These are phyloP conservation scores for Suillus bovinus DNA, from an alignment of 768 basidiomycete genomes.

Conservation along the genomic window DNA sequence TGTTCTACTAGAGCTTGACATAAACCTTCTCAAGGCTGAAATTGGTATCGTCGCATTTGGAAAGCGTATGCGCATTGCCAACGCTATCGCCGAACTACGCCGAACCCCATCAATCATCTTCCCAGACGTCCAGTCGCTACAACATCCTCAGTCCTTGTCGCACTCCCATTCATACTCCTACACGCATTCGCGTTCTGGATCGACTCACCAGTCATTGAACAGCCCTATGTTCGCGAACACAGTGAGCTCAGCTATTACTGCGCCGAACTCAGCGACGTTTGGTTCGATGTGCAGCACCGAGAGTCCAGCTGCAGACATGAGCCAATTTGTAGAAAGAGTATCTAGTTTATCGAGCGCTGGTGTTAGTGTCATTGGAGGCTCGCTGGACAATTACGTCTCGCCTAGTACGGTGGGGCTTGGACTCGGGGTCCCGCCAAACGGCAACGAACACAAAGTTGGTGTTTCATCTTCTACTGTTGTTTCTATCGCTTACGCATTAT, in stretches of 20 bases:
- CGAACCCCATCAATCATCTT: slow-evolving; percentile 66
- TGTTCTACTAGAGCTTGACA: slow-evolving; percentile 91
- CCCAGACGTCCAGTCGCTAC: slow-evolving; percentile 43
- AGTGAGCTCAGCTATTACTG: slow-evolving; percentile 29
- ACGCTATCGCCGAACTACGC: slow-evolving; percentile 87
- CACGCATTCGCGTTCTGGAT: slow-evolving; percentile 37
- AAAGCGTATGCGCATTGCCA: slow-evolving; percentile 89
- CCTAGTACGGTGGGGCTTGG: slow-evolving; percentile 25
- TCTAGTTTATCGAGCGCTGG: slow-evolving; percentile 30
- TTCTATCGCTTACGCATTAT: not conserved
- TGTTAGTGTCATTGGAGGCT: slow-evolving; percentile 25
- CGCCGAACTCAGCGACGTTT: slow-evolving; percentile 25
- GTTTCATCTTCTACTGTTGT: not conserved
- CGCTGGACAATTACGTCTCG: not conserved
- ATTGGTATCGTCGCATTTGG: slow-evolving; percentile 94
- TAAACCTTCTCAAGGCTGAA: slow-evolving; percentile 87
- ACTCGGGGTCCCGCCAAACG: slow-evolving; percentile 11
- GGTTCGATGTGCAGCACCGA: slow-evolving; percentile 31
- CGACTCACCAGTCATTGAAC: slow-evolving; percentile 45
- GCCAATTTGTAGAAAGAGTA: slow-evolving; percentile 23
- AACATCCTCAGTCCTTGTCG: slow-evolving; percentile 31
- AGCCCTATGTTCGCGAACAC: slow-evolving; percentile 36
- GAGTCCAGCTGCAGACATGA: slow-evolving; percentile 28
- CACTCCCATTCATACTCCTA: slow-evolving; percentile 31
- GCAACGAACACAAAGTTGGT: not conserved